These are phyloP conservation scores for Sutorius eximius DNA, from an alignment of 1,284 basidiomycete genomes.

Conservation along the genomic window DNA sequence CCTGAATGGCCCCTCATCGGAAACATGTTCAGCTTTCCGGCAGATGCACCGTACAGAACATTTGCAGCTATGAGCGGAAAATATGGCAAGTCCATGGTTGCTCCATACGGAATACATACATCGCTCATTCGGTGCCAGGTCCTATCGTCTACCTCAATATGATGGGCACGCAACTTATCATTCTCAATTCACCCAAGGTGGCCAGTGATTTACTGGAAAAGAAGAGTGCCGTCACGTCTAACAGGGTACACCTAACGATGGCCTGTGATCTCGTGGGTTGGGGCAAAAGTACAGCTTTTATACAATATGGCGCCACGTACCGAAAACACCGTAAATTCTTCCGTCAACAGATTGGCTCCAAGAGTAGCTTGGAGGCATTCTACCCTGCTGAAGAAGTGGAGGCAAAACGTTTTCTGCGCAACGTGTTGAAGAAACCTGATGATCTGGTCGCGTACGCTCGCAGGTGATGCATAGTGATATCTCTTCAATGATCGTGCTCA, in stretches of 20 bases:
- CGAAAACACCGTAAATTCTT: conserved; percentile 7
- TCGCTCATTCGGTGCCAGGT: conserved; percentile 31
- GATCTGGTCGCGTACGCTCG: conserved; percentile 4
- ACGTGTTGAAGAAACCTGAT: conserved; percentile 13
- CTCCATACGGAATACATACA: conserved; percentile 31
- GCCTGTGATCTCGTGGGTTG: conserved; percentile 29
- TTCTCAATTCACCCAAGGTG: conserved; percentile 16
- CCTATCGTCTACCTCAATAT: conserved; percentile 4
- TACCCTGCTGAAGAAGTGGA: conserved; percentile 16
- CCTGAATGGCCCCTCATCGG: conserved; percentile 31
- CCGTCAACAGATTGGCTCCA: background rate
- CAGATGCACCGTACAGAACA: conserved; percentile 39
- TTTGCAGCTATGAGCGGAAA: conserved; percentile 44
- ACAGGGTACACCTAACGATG: conserved; percentile 22
- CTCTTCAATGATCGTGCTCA: background rate
- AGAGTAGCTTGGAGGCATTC: conserved; percentile 10
- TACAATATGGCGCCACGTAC: conserved; percentile 23
- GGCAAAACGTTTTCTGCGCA: conserved; percentile 17
- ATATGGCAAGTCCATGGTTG: conserved; percentile 40
- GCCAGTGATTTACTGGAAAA: conserved; percentile 26
- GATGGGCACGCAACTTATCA: conserved; percentile 7
- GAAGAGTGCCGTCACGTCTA: conserved; percentile 18
- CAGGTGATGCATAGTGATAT: conserved; percentile 13
- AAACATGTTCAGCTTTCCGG: conserved; percentile 44
- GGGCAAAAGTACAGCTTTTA: conserved; percentile 19